Base-by-base conservation (phyloP, 1,139 yeast genomes). In the Blastobotrys buckinghamii region DNA sequence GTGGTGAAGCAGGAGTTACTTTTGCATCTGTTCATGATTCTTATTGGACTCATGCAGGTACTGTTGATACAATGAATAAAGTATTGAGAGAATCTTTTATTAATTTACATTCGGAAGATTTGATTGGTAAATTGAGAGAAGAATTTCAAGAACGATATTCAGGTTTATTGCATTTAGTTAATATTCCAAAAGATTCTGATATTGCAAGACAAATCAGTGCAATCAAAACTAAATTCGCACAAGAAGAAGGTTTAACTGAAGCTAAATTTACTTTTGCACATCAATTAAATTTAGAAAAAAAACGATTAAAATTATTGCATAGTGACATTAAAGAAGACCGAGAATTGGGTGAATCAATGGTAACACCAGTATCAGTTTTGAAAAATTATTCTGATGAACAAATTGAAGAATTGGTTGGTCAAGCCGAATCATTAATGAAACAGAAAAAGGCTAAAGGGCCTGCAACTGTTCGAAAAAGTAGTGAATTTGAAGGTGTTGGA, bases 11-110 rank as follows among this genome's bases (percentile, higher is more conserved):
- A 4, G 80, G 78, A 0, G 66, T 92, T 48, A 73, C 81, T n/a
- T 92, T 94, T 73, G 97, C 98, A 0, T 83, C 97, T 0, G 99
- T 92, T 32, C 99, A 92, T 67, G 99, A 92, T 66, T 90, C 97
- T 1, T 92, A 87, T 65, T 92, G 99, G 99, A 89, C 98, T 0
- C 98, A 94, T 66, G 97, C 98, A 0, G 72, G 80, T 38, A 94
- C 87, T 63, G 81, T 92, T 32, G 84, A 82, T 55, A 63, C 59
- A 7, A 84, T 92, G 94, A 88, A 83, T 64, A 61, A 59, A n/a
- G 71, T 77, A 44, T 72, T 92, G 54, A 79, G 99, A 62, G 81
- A 84, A 39, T 82, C 87, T 52, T 92, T 92, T 67, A 84, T 92
- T 53, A 71, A 76, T 44, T 72, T 92, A 52, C 97, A 92, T 65